These are phyloP conservation scores for Suillus variegatus DNA, from an alignment of 768 basidiomycete species.

Conservation along the genomic window DNA sequence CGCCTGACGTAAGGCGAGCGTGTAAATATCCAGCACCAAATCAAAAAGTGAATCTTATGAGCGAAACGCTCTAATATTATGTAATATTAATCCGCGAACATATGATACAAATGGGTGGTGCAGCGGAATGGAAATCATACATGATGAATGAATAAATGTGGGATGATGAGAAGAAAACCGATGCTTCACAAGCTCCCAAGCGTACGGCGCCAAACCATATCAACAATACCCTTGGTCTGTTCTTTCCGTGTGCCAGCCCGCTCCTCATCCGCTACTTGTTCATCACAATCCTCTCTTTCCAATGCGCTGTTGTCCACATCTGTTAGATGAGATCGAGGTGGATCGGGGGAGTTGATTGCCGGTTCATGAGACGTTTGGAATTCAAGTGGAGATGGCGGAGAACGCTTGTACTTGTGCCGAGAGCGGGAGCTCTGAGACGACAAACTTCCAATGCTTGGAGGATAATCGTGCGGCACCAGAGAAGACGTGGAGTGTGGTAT, in stretches of 20 bases:
- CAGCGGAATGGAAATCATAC: not conserved
- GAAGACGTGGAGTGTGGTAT: constrained; percentile 10
- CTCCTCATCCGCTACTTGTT: constrained; percentile 47
- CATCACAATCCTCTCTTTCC: constrained; percentile 59
- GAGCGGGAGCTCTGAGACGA: constrained; percentile 23
- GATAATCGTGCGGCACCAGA: constrained; percentile 43
- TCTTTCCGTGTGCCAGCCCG: constrained; percentile 44
- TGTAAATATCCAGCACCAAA: constrained; percentile 13
- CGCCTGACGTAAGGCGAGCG: constrained; percentile 23
- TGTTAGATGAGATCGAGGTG: constrained; percentile 8
- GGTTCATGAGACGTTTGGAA: constrained; percentile 34
- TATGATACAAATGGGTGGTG: constrained; percentile 10
- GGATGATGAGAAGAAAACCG: not conserved
- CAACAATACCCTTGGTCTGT: constrained; percentile 36
- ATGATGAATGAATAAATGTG: constrained; percentile 8
- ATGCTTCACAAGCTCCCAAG: not conserved
- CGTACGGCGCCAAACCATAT: constrained; percentile 24
- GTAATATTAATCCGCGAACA: not conserved
- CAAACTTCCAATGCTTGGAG: constrained; percentile 53
- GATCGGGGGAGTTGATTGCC: constrained; percentile 36
- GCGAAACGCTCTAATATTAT: not conserved
- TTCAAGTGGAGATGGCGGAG: constrained; percentile 44
- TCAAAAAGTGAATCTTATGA: not conserved
- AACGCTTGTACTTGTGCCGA: constrained; percentile 29
- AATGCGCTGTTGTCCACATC: constrained; percentile 26